Evolutionary conservation across 2,329 filamentous ascomycete species (phyloP).

Genomic region (Leptographium lundbergii): DNA sequence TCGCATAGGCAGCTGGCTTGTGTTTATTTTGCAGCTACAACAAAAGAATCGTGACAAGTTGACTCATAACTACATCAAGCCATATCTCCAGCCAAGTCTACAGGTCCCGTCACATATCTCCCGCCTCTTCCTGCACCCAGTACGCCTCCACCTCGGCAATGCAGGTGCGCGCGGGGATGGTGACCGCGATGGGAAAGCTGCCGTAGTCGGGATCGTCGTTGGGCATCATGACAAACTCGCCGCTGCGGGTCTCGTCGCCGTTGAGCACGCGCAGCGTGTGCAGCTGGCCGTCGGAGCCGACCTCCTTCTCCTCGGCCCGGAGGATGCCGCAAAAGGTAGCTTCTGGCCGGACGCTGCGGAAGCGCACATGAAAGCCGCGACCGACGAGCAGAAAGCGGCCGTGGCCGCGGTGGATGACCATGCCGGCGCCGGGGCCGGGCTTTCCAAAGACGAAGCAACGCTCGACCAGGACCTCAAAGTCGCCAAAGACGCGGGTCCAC

Average conservation of each 20-base stretch:
- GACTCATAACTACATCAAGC: no score
- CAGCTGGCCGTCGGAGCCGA: neutral
- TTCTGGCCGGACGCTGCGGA: slow-evolving; percentile 19
- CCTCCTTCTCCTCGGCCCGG: slow-evolving; percentile 21
- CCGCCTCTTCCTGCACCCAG: neutral
- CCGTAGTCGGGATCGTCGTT: slow-evolving; percentile 43
- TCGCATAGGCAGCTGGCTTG: no score
- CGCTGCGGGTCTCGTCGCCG: slow-evolving; percentile 29
- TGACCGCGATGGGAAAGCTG: slow-evolving; percentile 41
- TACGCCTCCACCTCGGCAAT: slow-evolving; percentile 31
- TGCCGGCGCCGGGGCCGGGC: slow-evolving; percentile 22
- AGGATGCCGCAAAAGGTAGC: slow-evolving; percentile 27
- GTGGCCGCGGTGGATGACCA: slow-evolving; percentile 24
- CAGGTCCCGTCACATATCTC: no score
- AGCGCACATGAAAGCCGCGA: slow-evolving; percentile 23
- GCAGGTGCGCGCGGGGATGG: slow-evolving; percentile 36
- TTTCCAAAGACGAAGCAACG: slow-evolving; percentile 28
- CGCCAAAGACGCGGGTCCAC: slow-evolving; percentile 15
- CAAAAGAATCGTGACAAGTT: no score
- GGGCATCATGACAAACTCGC: slow-evolving; percentile 38
- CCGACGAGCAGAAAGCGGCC: slow-evolving; percentile 24
- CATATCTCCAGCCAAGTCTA: no score
- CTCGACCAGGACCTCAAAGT: slow-evolving; percentile 15
- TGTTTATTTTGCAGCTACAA: no score
- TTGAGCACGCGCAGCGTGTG: slow-evolving; percentile 16